Conservation (phyloP, 768 basidiomycete genomes). For the Gymnopilus junonius region DNA sequence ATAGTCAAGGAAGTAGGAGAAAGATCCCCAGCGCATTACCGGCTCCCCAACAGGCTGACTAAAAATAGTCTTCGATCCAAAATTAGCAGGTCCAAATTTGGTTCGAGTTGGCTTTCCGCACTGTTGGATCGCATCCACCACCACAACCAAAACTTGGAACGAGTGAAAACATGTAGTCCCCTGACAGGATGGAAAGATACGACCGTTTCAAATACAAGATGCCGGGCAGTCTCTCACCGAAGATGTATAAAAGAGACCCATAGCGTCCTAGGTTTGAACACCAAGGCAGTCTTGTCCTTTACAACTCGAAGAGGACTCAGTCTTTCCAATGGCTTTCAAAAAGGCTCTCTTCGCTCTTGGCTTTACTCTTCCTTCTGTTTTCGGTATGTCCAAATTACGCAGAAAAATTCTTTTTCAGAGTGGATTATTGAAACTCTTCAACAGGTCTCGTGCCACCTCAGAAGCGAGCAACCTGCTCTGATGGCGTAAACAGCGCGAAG, state of each 20-base stretch:
- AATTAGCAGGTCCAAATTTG: neutral
- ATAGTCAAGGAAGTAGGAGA: neutral
- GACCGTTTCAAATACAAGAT: neutral
- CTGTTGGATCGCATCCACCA: neutral
- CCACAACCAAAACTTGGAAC: neutral
- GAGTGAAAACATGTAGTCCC: neutral
- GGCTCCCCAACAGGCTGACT: neutral
- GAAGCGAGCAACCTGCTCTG: slow-evolving; percentile 32
- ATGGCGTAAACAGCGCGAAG: slow-evolving; percentile 28
- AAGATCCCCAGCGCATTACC: neutral
- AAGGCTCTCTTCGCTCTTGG: slow-evolving; percentile 7
- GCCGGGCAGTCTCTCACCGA: neutral
- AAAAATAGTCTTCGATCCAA: neutral
- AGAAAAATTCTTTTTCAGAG: too few relatives aligned
- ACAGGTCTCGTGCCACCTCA: neutral
- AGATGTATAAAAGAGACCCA: slow-evolving; percentile 6
- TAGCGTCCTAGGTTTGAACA: neutral
- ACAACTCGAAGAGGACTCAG: neutral
- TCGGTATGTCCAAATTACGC: neutral
- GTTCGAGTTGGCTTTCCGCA: neutral
- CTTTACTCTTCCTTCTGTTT: slow-evolving; percentile 3
- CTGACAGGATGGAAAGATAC: neutral
- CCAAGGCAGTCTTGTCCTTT: slow-evolving; percentile 9
- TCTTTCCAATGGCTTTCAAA: slow-evolving; percentile 12
- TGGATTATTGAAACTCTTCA: too few relatives aligned